Base-by-base conservation (phyloP, 495 filamentous ascomycete genomes). In the Letharia lupina region DNA sequence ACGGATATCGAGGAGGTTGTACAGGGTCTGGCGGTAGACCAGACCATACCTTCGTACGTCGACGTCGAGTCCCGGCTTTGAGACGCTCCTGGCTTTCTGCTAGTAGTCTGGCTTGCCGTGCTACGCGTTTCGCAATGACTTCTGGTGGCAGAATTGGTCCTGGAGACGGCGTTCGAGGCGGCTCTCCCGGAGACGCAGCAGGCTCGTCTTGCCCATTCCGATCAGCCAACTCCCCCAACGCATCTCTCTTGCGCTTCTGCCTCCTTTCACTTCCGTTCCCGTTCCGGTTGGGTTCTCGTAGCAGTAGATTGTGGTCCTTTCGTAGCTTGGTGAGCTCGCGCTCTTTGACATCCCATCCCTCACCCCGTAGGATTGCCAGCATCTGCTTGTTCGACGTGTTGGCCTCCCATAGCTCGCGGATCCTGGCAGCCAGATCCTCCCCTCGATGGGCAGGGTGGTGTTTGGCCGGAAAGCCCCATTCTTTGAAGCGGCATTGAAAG, bases 381-480 rank as follows among this genome's bases (percentile, higher is more conserved):
- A 94, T 94, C 60, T 90, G 84, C 65, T 82, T 82, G 69, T 90
- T 88, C 47, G 75, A 80, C 5, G 82, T 78, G 68, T 93, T 93
- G 44, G 77, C 76, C 71, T 89, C 86, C 89, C 90, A 94, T 67
- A 94, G 83, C 78, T 91, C 81, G 66, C 84, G 84, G 54, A 91
- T 82, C 2, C 90, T 82, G 4, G 79, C 82, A 28, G 89, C 83
- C 13, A 94, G 81, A 16, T 75, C 77, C 35, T 78, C 74, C 71
- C 90, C 88, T 70, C 87, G 87, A 73, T 88, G 86, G 8, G 83
- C 83, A 13, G 84, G 86, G 68, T 85, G 87, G 67, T 86, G 84
- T 73, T 89, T 90, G 65, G 79, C 83, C 5, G 90, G 90, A 66
- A 93, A 94, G 0, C 82, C 81, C 90, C 90, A 94, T 73, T 84